Evolutionary conservation across 2,329 filamentous ascomycete species (phyloP).

Genomic region (Ophiosphaerella herpotricha): DNA sequence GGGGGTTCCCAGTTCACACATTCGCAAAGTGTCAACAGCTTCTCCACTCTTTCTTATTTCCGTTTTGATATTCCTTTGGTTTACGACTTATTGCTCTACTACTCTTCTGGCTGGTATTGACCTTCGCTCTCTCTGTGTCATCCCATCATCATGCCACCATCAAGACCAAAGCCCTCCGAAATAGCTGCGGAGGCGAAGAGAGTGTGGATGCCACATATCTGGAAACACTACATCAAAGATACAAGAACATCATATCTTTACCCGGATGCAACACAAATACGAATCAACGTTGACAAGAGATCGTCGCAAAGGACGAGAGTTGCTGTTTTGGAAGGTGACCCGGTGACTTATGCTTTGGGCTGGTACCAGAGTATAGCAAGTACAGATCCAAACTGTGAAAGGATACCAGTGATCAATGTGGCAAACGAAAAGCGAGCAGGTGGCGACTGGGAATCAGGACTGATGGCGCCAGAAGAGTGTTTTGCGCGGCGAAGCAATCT

Average conservation of each 20-base stretch:
- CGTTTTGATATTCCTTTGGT: constrained; percentile 8
- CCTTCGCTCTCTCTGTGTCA: constrained; percentile 4
- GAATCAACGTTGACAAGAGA: constrained; percentile 55
- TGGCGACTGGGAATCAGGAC: constrained; percentile 76
- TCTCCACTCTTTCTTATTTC: constrained; percentile 12
- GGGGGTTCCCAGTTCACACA: constrained; percentile 10
- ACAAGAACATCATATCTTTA: constrained; percentile 66
- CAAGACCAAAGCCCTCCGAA: constrained; percentile 68
- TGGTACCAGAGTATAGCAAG: constrained; percentile 55
- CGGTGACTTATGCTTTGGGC: constrained; percentile 60
- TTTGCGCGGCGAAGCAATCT: constrained; percentile 76
- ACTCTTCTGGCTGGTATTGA: constrained; percentile 3
- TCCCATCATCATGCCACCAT: constrained; percentile 56
- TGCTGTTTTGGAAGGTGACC: constrained; percentile 52
- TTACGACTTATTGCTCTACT: constrained; percentile 9
- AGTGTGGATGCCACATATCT: constrained; percentile 69
- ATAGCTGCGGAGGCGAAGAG: constrained; percentile 75
- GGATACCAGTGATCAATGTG: constrained; percentile 70
- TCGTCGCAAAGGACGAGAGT: constrained; percentile 47
- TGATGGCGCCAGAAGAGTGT: constrained; percentile 70
- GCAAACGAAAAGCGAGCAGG: constrained; percentile 78
- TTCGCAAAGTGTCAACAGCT: constrained; percentile 4
- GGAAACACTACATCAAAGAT: constrained; percentile 57
- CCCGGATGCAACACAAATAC: constrained; percentile 43
- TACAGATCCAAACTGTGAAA: constrained; percentile 33